A percentile compares a stretch with the other conserved stretches of the same genome.
phyloP scores from a whole-genome alignment of 352 stramenopile species.

The Lagenidium sp. region DNA sequence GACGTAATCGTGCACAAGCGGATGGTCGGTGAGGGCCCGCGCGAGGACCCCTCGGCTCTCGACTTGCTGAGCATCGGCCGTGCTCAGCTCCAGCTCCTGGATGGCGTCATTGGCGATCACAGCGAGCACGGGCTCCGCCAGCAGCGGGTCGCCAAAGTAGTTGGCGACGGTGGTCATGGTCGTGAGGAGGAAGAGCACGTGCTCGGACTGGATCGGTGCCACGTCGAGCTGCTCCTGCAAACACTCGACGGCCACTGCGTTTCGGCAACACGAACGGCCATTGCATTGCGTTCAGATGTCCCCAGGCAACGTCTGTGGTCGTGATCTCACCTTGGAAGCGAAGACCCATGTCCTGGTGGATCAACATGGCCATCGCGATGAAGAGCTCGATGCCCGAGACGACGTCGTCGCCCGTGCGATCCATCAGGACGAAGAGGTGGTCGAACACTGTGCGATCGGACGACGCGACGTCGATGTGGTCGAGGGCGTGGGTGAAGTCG shows the following conservation, averaged over 20 bases:
- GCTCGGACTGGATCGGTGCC: slow-evolving; percentile 10
- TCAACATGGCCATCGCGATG: slow-evolving; percentile 25
- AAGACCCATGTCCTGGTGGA: slow-evolving; percentile 24
- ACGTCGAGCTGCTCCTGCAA: slow-evolving; percentile 8
- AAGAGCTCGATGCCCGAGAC: slow-evolving; percentile 34
- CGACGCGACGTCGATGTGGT: slow-evolving; percentile 28
- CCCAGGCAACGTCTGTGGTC: no score
- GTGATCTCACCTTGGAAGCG: slow-evolving; percentile 41
- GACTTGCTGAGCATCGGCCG: slow-evolving; percentile 7
- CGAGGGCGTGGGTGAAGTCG: slow-evolving; percentile 27
- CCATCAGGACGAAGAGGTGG: slow-evolving; percentile 46
- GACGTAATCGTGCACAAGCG: slow-evolving; percentile 35
- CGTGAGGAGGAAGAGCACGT: slow-evolving; percentile 33
- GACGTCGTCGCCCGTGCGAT: slow-evolving; percentile 44
- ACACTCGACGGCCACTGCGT: slow-evolving; percentile 5
- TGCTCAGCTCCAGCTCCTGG: slow-evolving; percentile 14
- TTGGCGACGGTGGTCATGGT: slow-evolving; percentile 31
- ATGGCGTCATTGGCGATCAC: slow-evolving; percentile 21
- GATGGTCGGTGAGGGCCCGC: slow-evolving; percentile 11
- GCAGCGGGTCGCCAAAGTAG: slow-evolving; percentile 45
- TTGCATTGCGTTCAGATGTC: slow-evolving; percentile 1
- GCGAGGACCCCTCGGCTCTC: not conserved
- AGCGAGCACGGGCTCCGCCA: slow-evolving; percentile 22
- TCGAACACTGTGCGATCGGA: slow-evolving; percentile 44
- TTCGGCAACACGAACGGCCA: not conserved